Base-by-base conservation (phyloP, 192 early-diverging fungal species). In the Coemansia sp. region DNA sequence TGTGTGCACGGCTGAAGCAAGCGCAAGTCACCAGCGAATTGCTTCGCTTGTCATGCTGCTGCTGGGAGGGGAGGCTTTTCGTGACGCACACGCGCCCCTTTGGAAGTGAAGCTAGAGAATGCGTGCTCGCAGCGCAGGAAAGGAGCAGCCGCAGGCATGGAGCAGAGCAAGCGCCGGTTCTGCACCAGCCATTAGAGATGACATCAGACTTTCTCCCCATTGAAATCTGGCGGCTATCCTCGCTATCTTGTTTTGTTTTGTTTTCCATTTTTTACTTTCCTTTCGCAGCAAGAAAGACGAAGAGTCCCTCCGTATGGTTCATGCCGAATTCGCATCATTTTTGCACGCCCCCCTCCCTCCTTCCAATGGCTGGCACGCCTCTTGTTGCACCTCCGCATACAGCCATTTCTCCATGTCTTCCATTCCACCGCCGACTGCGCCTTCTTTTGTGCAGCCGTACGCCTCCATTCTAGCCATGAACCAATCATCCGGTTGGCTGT, bases 151-250 rank as follows among this genome's bases (percentile, higher is more conserved):
- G 51, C 51, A n/a, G 20, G 8, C 17, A 53, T 56, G 6, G 39
- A 40, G 17, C 56, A 40, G n/a, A 48, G 46, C 46, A 14, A 48
- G 46, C 46, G n/a, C 5, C n/a, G 46, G 12, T 58, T 58, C 56
- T 58, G 56, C 56, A 58, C 39, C 6, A 13, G 56, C 39, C 11
- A 7, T 25, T 17, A 16, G 11, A 56, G 25, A 40, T 58, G 56
- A 58, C 56, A 58, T 58, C 56, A 58, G 56, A 37, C 4, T 40
- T 37, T 11, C 32, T 39, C 56, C 56, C 56, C 56, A 58, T n/a
- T 13, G n/a, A 41, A 40, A 17, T 4, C 22, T 14, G 25, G 50
- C 22, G 4, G 9, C 14, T 32, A 32, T 32, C 32, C 4, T 32
- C 32, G 7, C 43, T 44, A 45, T 45, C 44, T 45, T 5, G 1